These are phyloP conservation scores for Xylaria curta DNA, from an alignment of 495 filamentous ascomycete genomes.

Conservation along the genomic window DNA sequence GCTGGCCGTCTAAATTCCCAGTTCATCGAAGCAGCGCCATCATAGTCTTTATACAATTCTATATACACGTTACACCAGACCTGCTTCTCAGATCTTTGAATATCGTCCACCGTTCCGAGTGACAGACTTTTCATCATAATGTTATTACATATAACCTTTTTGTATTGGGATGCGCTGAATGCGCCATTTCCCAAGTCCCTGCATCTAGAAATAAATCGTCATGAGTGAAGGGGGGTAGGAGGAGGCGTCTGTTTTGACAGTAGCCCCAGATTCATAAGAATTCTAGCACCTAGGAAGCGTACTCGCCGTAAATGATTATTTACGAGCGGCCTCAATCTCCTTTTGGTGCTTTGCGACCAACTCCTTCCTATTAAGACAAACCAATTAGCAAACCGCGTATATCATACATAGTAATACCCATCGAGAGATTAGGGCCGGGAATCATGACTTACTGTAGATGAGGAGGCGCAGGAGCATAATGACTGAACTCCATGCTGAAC, in stretches of 20 bases:
- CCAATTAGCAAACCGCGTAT: conserved; percentile 28
- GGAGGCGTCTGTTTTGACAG: neutral
- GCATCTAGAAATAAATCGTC: neutral
- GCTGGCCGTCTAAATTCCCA: neutral
- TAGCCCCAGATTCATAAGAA: neutral
- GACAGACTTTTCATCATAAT: conserved; percentile 7
- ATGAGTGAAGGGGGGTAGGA: neutral
- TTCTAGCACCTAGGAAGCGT: neutral
- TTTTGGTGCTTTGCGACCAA: conserved; percentile 87
- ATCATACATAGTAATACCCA: conserved; percentile 15
- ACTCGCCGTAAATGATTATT: conserved; percentile 5
- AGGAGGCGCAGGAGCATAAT: conserved; percentile 85
- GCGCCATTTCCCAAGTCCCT: neutral
- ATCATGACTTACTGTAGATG: conserved; percentile 81
- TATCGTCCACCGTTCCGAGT: neutral
- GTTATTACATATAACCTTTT: conserved; percentile 17
- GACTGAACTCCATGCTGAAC: conserved; percentile 98
- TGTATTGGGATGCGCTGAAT: neutral
- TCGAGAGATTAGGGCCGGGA: neutral
- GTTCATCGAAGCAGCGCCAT: neutral
- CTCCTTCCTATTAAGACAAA: conserved; percentile 68
- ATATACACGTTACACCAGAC: conserved; percentile 19
- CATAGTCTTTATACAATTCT: conserved; percentile 17
- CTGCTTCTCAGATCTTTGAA: neutral
- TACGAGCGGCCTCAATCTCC: conserved; percentile 73